A percentile compares a stretch with the other conserved stretches of the same genome.
phyloP scores from a whole-genome alignment of 2,329 filamentous ascomycete genomes.

The Fusarium chlamydosporum region DNA sequence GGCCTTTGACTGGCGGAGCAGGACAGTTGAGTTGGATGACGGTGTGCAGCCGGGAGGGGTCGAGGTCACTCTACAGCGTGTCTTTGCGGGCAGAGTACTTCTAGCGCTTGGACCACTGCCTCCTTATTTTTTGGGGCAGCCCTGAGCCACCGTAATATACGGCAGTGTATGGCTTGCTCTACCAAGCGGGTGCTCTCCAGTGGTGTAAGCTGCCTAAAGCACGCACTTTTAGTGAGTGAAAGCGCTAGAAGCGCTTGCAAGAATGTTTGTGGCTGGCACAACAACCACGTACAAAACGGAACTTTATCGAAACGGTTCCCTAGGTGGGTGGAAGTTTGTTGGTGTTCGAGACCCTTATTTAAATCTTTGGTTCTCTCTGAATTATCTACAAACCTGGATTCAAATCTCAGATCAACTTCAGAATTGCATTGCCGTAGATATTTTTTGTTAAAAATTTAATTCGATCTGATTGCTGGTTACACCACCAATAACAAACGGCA shows the following conservation, averaged over 20 bases:
- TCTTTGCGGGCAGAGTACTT: conserved; percentile 51
- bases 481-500: conserved; percentile 10
- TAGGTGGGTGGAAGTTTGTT: not conserved
- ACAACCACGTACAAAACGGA: conserved; percentile 33
- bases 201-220: not conserved
- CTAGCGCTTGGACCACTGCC: conserved; percentile 51
- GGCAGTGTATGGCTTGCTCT: not conserved
- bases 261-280: conserved; percentile 23
- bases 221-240: conserved; percentile 8
- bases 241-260: not conserved
- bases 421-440: no score
- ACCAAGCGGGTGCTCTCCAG: conserved; percentile 1
- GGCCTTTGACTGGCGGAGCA: conserved; percentile 33
- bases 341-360: not conserved
- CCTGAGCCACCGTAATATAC: conserved; percentile 18
- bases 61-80: conserved; percentile 48
- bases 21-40: conserved; percentile 46
- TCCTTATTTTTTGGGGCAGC: conserved; percentile 49
- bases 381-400: not conserved
- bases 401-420: no score
- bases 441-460: no score
- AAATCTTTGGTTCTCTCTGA: not conserved
- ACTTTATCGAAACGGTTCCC: not conserved
- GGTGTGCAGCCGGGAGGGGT: conserved; percentile 42
- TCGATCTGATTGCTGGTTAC: not conserved